These are phyloP conservation scores for Fusarium illudens DNA, from an alignment of 2,329 filamentous ascomycete genomes.

Conservation along the genomic window DNA sequence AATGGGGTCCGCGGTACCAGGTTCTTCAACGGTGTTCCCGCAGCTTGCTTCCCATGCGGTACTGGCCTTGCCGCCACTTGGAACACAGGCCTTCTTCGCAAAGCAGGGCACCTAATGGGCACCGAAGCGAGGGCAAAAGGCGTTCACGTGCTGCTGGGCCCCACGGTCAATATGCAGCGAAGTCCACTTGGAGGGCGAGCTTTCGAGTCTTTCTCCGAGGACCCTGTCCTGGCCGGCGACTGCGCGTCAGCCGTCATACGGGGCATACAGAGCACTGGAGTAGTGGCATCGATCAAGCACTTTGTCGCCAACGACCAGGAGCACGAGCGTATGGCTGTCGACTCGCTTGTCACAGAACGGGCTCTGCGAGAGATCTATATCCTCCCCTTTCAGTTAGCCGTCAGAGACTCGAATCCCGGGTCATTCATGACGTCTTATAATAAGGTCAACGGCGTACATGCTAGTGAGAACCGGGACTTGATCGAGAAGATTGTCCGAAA, in stretches of 20 bases:
- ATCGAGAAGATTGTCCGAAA: constrained; percentile 60
- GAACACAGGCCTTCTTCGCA: constrained; percentile 60
- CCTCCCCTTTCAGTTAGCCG: neutral
- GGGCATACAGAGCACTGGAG: constrained; percentile 64
- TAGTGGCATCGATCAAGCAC: constrained; percentile 67
- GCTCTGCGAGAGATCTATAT: neutral
- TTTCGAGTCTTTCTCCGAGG: constrained; percentile 67
- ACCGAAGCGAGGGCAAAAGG: constrained; percentile 64
- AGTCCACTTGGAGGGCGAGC: constrained; percentile 67
- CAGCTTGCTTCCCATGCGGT: constrained; percentile 68
- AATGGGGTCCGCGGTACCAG: constrained; percentile 74
- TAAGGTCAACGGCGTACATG: constrained; percentile 65
- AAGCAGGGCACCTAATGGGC: constrained; percentile 61
- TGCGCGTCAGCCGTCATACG: constrained; percentile 62
- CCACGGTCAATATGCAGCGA: constrained; percentile 70
- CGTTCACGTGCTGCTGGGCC: constrained; percentile 66
- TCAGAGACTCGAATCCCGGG: constrained; percentile 58
- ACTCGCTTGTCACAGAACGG: constrained; percentile 47
- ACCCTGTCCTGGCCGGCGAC: constrained; percentile 64
- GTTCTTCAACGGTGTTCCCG: constrained; percentile 70
- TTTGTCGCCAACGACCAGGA: constrained; percentile 71
- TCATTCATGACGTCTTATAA: constrained; percentile 69
- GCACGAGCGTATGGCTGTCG: constrained; percentile 64
- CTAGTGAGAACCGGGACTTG: constrained; percentile 61
- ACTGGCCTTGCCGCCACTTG: constrained; percentile 67